A percentile compares a stretch with the other conserved stretches of the same genome.
These are phyloP conservation scores for Hypericum perforatum DNA, from an alignment of 345 rosid species.

Conservation along the genomic window DNA sequence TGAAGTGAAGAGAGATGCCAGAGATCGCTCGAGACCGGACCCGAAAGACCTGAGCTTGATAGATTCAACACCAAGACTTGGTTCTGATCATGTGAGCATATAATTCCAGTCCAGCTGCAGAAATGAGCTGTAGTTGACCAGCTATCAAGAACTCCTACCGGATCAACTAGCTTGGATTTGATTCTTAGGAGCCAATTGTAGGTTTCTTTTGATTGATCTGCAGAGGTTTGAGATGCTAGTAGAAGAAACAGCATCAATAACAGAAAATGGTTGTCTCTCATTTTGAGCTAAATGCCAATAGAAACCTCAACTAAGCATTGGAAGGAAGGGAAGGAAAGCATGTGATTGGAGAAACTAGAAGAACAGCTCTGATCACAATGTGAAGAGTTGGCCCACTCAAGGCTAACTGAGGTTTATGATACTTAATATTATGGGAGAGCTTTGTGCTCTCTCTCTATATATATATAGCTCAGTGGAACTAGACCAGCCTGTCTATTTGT, in stretches of 20 bases:
- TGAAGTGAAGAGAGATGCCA: constrained; percentile 40
- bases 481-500: constrained; percentile 12
- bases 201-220: constrained; percentile 28
- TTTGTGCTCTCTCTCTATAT: too few species aligned
- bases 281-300: constrained; percentile 16
- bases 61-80: constrained; percentile 47
- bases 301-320: constrained; percentile 3
- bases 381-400: too few species aligned
- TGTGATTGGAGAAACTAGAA: too few species aligned
- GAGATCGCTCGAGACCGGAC: constrained; percentile 40
- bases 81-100: constrained; percentile 45
- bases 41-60: constrained; percentile 51
- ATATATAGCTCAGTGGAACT: constrained; percentile 20
- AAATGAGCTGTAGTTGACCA: constrained; percentile 41
- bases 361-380: too few species aligned
- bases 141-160: constrained; percentile 33
- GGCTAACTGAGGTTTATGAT: constrained; percentile 3
- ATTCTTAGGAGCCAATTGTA: constrained; percentile 37
- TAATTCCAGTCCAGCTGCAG: constrained; percentile 63
- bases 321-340: constrained; percentile 8
- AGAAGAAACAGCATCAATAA: constrained; percentile 17
- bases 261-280: constrained; percentile 19
- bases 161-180: constrained; percentile 44
- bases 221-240: constrained; percentile 9
- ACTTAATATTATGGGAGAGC: constrained; percentile 12